Evolutionary conservation across 345 rosid species (phyloP), one percentile per base, ranked within the genome.

Genomic region (Brassica napus): DNA sequence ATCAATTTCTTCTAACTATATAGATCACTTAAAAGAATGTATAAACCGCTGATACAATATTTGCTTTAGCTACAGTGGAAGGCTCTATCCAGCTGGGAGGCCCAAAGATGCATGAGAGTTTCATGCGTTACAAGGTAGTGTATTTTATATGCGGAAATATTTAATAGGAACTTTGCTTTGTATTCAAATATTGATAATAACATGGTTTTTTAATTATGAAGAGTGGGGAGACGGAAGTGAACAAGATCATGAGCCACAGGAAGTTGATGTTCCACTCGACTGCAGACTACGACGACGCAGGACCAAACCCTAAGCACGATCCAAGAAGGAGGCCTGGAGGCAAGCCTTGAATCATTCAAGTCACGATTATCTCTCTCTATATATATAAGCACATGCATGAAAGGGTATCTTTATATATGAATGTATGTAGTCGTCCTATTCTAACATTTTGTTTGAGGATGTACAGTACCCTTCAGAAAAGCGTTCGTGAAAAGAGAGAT

Each of bases 261-360:
- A 90, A 89, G 88, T 74, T 88, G 47, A 68, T 92, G 89, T 5
- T 73, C 44, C 84, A 84, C 52, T 80, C 80, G 15, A 77, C 83
- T 65, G 44, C 81, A 30, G 94, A 91, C 73, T 91, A 88, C 73
- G 94, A 85, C 58, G 89, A 87, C 8, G 73, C 88, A 28, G 90
- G 94, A 28, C 72, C 97, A 9, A 92, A 89, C 80, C 77, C 81
- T 16, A 92, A 68, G 76, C 97, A 92, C 55, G 91, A 87, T 30
- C 97, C 97, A 2, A 86, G 79, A 68, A 85, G 68, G 70, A 85
- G 74, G 82, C 81, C 87, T 8, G 84, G 84, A 42, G 79, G 79
- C 76, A 80, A 72, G 57, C 74, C 85, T 59, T 85, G 79, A 85
- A 26, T 23, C 10, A 54, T 42, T 63, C 55, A n/a, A 52, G 26